phyloP scores from a whole-genome alignment of 306 rosid species.

The Cucurbita moschata region DNA sequence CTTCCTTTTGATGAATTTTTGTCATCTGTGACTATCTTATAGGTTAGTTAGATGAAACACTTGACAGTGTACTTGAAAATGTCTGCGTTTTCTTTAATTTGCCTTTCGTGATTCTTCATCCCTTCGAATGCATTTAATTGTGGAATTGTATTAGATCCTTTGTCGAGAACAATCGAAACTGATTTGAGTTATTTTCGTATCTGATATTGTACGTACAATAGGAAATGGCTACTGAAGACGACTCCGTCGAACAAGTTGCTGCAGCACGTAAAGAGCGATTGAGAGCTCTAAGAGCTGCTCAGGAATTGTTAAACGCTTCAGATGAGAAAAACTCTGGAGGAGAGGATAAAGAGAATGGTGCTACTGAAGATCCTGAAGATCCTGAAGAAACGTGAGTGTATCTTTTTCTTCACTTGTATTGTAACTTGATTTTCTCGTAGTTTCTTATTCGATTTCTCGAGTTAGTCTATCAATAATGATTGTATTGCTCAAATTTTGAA shows the following conservation, averaged over 20 bases:
- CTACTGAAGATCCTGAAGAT: constrained; percentile 15
- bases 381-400: constrained; percentile 26
- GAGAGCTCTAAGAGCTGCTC: constrained; percentile 65
- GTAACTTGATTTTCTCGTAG: background rate
- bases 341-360: constrained; percentile 14
- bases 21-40: background rate
- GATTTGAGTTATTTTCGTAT: background rate
- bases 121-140: background rate
- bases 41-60: background rate
- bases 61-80: background rate
- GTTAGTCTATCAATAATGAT: background rate
- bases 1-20: background rate
- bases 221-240: constrained; percentile 46
- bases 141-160: background rate
- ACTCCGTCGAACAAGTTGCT: constrained; percentile 51
- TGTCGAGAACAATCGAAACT: background rate
- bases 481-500: too few species aligned
- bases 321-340: constrained; percentile 28
- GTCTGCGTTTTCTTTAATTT: background rate
- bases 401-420: background rate
- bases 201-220: background rate
- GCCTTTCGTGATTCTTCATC: background rate
- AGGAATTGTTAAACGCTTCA: constrained; percentile 40
- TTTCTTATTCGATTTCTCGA: background rate
- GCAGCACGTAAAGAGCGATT: constrained; percentile 69